Evolutionary conservation across 352 stramenopile genomes (phyloP).

Genomic region (Phytophthora chlamydospora): DNA sequence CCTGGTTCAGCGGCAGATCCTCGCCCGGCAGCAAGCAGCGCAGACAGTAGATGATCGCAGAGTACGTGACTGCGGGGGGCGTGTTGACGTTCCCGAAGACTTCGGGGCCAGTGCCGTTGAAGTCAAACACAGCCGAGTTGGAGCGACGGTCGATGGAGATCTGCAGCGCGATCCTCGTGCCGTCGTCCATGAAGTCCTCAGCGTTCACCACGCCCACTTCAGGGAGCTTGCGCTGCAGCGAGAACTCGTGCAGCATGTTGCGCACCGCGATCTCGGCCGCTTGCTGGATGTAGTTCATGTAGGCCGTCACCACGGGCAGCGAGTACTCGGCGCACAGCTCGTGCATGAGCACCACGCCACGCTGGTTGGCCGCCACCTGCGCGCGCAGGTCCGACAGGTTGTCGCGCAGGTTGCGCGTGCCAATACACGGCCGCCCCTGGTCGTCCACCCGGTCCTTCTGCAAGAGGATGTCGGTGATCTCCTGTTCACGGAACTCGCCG

Average conservation of each 20-base stretch:
- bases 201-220: slow-evolving; percentile 90
- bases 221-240: slow-evolving; percentile 69
- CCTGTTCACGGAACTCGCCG: slow-evolving; percentile 96
- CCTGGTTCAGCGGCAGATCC: slow-evolving; percentile 98
- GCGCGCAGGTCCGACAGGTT: slow-evolving; percentile 98
- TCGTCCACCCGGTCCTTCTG: slow-evolving; percentile 89
- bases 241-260: slow-evolving; percentile 96
- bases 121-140: slow-evolving; percentile 96
- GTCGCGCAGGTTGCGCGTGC: slow-evolving; percentile 97
- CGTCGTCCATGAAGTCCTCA: slow-evolving; percentile 99
- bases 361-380: slow-evolving; percentile 98
- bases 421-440: slow-evolving; percentile 83
- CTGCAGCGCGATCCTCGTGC: slow-evolving; percentile 95
- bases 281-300: slow-evolving; percentile 99
- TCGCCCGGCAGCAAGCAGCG: slow-evolving; percentile 93
- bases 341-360: slow-evolving; percentile 95
- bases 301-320: slow-evolving; percentile 94
- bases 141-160: slow-evolving; percentile 95
- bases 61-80: slow-evolving; percentile 97
- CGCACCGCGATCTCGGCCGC: slow-evolving; percentile 95
- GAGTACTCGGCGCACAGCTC: slow-evolving; percentile 96
- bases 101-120: slow-evolving; percentile 96
- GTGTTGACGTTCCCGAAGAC: slow-evolving; percentile 99
- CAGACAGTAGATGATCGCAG: slow-evolving; percentile 99
- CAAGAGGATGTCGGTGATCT: slow-evolving; percentile 96